Evolutionary conservation across 208 protist species (phyloP), one percentile per base, ranked within the genome.

Genomic region (Trypanosoma scelopori): DNA sequence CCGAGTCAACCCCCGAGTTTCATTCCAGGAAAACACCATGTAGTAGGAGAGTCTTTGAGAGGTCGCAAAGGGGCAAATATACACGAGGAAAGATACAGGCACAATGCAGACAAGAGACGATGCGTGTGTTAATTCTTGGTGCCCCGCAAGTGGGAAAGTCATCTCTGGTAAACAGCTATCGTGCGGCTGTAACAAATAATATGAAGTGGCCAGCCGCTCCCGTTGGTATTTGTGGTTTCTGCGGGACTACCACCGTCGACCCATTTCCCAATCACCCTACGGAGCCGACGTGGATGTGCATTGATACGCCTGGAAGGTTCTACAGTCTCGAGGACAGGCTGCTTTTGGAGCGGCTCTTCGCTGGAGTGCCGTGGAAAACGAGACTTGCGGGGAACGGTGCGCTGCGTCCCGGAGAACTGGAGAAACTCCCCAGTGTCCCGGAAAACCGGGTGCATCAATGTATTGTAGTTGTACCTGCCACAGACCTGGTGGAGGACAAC

Each of bases 101-200:
- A 12, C n/a, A 55, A 13, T n/a, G 11, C 39, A 22, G 25, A n/a
- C 39, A 2, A 15, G 53, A 68, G 25, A 81, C 71, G 7, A 85
- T 87, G 81, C 83, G 85, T 71, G 68, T 94, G 12, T 74, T 94
- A n/a, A 78, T 94, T 11, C 32, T 94, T 45, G 89, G 89, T 5
- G 71, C 75, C 1, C 89, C 84, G 46, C 85, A 91, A 65, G 83
- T 85, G 48, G 89, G 89, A 20, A 94, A 94, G 51, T 92, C 85
- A 13, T 79, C 76, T 16, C 84, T 94, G 37, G 79, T 94, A 61
- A 94, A 94, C 65, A 66, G 70, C 30, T 92, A 86, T 49, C 78
- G 89, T 5, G 73, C 78, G 1, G 76, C 78, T 4, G 78, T 90
- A 39, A 86, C 77, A 35, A 79, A 77, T 30, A 79, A 76, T 63